Conservation (phyloP, 768 basidiomycete species). For the Tephrocybe sp. region DNA sequence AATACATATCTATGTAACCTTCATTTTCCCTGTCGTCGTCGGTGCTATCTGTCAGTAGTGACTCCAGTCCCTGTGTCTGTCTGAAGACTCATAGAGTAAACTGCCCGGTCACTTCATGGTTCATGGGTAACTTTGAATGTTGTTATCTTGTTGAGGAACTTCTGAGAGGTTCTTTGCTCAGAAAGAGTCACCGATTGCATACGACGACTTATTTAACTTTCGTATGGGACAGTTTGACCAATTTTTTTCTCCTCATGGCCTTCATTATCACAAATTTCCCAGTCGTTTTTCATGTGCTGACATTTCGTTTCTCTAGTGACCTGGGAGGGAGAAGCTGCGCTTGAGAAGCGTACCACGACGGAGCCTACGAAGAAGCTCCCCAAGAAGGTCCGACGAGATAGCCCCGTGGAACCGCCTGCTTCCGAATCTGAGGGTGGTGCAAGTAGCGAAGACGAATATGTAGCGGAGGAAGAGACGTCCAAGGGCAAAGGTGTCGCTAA, state of each 20-base stretch:
- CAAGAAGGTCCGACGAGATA: slow-evolving; percentile 21
- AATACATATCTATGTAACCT: slow-evolving; percentile 32
- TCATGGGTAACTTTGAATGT: slow-evolving; percentile 21
- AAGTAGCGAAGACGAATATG: slow-evolving; percentile 72
- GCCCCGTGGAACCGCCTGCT: slow-evolving; percentile 16
- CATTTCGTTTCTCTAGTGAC: slow-evolving; percentile 45
- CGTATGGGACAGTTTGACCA: slow-evolving; percentile 6
- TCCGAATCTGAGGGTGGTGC: slow-evolving; percentile 49
- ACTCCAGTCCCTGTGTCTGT: slow-evolving; percentile 13
- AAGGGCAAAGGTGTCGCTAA: slow-evolving; percentile 36
- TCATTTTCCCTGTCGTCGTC: slow-evolving; percentile 18
- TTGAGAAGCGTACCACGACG: slow-evolving; percentile 42
- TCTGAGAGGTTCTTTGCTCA: slow-evolving; percentile 22
- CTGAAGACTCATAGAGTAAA: slow-evolving; percentile 20
- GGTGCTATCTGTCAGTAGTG: slow-evolving; percentile 20
- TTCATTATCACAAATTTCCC: slow-evolving; percentile 2
- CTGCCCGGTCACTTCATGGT: slow-evolving; percentile 17
- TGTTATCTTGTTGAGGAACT: slow-evolving; percentile 20
- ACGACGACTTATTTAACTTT: slow-evolving; percentile 13
- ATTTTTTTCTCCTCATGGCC: slow-evolving; percentile 5
- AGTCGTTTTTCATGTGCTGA: slow-evolving; percentile 19
- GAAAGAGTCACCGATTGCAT: slow-evolving; percentile 17
- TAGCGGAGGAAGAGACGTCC: slow-evolving; percentile 37
- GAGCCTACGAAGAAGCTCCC: slow-evolving; percentile 28
- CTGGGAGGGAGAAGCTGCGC: slow-evolving; percentile 67